Percentiles rank a stretch among this genome's conserved stretches.
phyloP scores from a whole-genome alignment of 1,139 yeast genomes.

The Suhomyces kunorum region DNA sequence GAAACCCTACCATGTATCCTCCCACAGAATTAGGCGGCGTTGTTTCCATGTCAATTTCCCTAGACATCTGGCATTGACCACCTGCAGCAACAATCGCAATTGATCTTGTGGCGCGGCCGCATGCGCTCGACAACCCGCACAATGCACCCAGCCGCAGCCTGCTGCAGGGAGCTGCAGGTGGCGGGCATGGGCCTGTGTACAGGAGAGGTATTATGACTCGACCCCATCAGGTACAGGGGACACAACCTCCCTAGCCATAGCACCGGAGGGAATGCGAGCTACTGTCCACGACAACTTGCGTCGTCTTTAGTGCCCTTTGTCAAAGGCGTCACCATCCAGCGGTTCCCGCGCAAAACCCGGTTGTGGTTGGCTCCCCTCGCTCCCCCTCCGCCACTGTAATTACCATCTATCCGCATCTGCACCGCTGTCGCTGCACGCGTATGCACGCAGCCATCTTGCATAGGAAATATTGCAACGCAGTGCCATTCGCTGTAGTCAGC shows the following conservation, averaged over 20 bases:
- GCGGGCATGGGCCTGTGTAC: constrained; percentile 1
- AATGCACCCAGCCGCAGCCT: too few relatives aligned
- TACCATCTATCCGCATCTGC: too few relatives aligned
- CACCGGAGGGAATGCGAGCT: too few relatives aligned
- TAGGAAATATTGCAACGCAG: not conserved
- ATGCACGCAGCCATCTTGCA: not conserved
- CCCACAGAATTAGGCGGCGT: too few relatives aligned
- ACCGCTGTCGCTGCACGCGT: not conserved
- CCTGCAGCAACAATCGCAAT: constrained; percentile 10
- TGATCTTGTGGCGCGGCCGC: constrained; percentile 3
- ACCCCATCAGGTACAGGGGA: not conserved
- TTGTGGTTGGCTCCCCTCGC: too few relatives aligned
- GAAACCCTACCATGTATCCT: too few relatives aligned
- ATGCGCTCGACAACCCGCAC: not conserved
- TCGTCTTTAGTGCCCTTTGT: too few relatives aligned
- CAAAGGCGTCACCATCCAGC: too few relatives aligned
- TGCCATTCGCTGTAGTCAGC: not conserved
- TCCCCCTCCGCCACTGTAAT: too few relatives aligned
- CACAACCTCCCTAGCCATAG: too few relatives aligned
- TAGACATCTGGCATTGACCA: constrained; percentile 2
- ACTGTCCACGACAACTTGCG: too few relatives aligned
- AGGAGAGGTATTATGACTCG: not conserved
- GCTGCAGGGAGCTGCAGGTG: not conserved
- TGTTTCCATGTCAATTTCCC: constrained; percentile 11
- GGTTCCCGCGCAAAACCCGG: too few relatives aligned